These are phyloP conservation scores for Cladophialophora bantiana DNA, from an alignment of 2,329 filamentous ascomycete species.

Conservation along the genomic window DNA sequence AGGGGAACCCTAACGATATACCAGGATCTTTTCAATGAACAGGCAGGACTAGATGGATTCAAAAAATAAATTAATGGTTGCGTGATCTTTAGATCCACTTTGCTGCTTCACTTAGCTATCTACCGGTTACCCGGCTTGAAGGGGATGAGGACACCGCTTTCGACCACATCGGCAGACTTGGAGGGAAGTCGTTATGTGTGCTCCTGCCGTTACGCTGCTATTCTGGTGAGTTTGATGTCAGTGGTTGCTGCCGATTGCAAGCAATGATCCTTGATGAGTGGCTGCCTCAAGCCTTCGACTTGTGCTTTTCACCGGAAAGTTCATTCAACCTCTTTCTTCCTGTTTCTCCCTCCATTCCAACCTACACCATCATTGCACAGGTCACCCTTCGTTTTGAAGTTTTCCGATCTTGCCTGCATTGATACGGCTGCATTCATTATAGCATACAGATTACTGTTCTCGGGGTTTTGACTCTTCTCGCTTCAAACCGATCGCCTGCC, in stretches of 20 bases:
- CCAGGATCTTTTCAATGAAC: conserved; percentile 30
- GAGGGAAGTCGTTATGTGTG: background rate
- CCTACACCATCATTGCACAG: background rate
- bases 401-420: conserved; percentile 13
- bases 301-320: background rate
- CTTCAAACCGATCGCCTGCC: background rate
- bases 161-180: background rate
- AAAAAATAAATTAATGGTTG: conserved; percentile 9
- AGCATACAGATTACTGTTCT: background rate
- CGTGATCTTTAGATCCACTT: background rate
- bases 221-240: background rate
- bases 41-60: background rate
- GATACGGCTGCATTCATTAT: conserved; percentile 23
- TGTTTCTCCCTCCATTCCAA: background rate
- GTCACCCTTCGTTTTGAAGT: conserved; percentile 2
- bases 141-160: background rate
- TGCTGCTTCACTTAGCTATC: background rate
- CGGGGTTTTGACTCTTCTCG: background rate
- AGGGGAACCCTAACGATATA: conserved; percentile 30
- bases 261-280: background rate
- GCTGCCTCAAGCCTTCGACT: background rate
- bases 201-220: background rate
- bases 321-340: background rate
- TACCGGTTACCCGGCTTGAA: background rate
- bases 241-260: background rate